Evolutionary conservation across 2,329 filamentous ascomycete species (phyloP).

Genomic region (Aspergillus caelatus): DNA sequence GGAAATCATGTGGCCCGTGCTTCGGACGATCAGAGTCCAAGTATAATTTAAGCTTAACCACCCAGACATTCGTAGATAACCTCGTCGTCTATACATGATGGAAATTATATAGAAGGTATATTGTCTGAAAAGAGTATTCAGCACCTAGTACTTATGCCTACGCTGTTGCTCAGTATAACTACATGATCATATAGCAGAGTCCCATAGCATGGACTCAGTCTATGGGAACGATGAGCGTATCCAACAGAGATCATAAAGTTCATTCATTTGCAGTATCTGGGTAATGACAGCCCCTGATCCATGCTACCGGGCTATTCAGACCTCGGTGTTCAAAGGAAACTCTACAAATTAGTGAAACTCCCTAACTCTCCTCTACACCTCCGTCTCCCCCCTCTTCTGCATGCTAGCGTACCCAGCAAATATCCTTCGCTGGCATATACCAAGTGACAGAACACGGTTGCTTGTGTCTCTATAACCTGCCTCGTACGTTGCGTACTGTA

Average conservation of each 20-base stretch:
- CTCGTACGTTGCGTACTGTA: background rate
- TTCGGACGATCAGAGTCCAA: background rate
- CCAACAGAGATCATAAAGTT: too few relatives aligned
- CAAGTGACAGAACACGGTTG: background rate
- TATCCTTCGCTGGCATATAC: background rate
- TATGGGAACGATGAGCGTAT: too few relatives aligned
- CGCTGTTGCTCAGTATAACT: too few relatives aligned
- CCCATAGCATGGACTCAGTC: too few relatives aligned
- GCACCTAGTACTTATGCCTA: too few relatives aligned
- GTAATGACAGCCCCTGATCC: too few relatives aligned
- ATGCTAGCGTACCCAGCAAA: background rate
- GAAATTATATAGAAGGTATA: background rate
- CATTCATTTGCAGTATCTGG: too few relatives aligned
- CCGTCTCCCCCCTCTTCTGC: background rate
- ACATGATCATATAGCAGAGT: too few relatives aligned
- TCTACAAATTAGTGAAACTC: background rate
- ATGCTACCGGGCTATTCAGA: too few relatives aligned
- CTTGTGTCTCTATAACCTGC: background rate
- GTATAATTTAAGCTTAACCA: background rate
- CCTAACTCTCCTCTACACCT: background rate
- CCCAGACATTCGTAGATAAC: background rate
- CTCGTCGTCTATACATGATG: background rate
- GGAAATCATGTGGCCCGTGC: background rate
- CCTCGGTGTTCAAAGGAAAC: background rate
- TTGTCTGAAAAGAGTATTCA: background rate